Evolutionary conservation across 163 green algal genomes (phyloP), one percentile per base, ranked within the genome.

Genomic region (Picocystis sp.): DNA sequence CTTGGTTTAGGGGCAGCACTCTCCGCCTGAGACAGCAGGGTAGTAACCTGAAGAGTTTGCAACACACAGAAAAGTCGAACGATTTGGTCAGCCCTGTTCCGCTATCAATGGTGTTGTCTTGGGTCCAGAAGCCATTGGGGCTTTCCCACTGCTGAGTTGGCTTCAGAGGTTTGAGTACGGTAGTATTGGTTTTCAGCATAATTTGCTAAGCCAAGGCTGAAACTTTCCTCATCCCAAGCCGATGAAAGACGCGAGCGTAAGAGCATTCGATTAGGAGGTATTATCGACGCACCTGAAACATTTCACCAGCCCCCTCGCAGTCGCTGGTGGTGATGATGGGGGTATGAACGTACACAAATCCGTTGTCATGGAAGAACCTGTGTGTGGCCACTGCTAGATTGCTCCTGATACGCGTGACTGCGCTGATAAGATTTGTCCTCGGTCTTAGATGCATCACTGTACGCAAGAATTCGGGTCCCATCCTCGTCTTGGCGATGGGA

Each of bases 261-360:
- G n/a, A n/a, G n/a, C n/a, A n/a, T n/a, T n/a, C n/a, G n/a, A n/a
- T n/a, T n/a, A n/a, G n/a, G n/a, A n/a, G n/a, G n/a, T n/a, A n/a
- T n/a, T n/a, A n/a, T 8, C 21, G 5, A 50, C 21, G 29, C 29
- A 87, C 85, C 78, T 95, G 85, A 74, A 99, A 99, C 83, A 96
- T 92, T 75, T 99, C 91, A 12, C 91, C 91, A 17, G 91, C 91
- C 25, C 91, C 91, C 69, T 99, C 91, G 64, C 83, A 94, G 66
- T 99, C 91, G 35, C 64, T 78, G 42, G 80, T 74, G 3, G 91
- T 97, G 58, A 99, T 83, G 58, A 98, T 84, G 53, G 91, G 91
- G 41, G 89, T 95, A 75, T 97, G 86, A 56, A 99, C 81, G 56
- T 99, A 98, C 56, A 92, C 66, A 65, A 99, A 98, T 55, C 83